Evolutionary conservation across 208 protist species (phyloP).

Genomic region (Entamoeba invadens): DNA sequence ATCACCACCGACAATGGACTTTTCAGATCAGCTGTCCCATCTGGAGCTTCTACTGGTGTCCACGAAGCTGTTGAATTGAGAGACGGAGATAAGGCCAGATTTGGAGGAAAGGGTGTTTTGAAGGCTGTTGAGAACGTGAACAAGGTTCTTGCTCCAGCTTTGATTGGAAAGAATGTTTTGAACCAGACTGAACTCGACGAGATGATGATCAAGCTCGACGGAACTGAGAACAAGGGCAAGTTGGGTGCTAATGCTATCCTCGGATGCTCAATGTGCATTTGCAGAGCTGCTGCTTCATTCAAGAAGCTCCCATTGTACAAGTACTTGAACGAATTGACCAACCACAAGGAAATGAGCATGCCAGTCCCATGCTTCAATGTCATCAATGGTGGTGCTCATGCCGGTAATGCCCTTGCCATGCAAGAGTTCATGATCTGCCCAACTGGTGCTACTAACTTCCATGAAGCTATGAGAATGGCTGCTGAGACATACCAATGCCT

Average conservation of each 20-base stretch:
- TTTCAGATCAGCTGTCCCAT: slow-evolving; percentile 84
- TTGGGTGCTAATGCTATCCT: slow-evolving; percentile 92
- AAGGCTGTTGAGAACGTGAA: slow-evolving; percentile 90
- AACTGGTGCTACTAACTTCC: slow-evolving; percentile 69
- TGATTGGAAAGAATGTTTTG: slow-evolving; percentile 66
- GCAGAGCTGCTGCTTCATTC: slow-evolving; percentile 58
- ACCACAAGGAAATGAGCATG: slow-evolving; percentile 36
- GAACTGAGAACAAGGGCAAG: slow-evolving; percentile 75
- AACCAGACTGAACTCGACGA: slow-evolving; percentile 66
- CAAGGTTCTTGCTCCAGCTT: slow-evolving; percentile 60
- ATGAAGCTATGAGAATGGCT: slow-evolving; percentile 72
- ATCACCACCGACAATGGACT: slow-evolving; percentile 68
- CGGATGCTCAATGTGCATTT: slow-evolving; percentile 82
- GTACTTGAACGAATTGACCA: slow-evolving; percentile 73
- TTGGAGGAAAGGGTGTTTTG: slow-evolving; percentile 80
- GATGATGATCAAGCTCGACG: slow-evolving; percentile 77
- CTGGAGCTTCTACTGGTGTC: slow-evolving; percentile 90
- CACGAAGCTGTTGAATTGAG: slow-evolving; percentile 78
- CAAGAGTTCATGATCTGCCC: slow-evolving; percentile 98
- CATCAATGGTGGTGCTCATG: slow-evolving; percentile 95
- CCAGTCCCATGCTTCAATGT: slow-evolving; percentile 91
- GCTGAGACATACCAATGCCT: slow-evolving; percentile 90
- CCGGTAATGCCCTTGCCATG: slow-evolving; percentile 78
- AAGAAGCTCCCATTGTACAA: slow-evolving; percentile 68
- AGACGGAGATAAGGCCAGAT: slow-evolving; percentile 70